Evolutionary conservation across 163 green algal species (phyloP).

Genomic region (Chlorella variabilis): DNA sequence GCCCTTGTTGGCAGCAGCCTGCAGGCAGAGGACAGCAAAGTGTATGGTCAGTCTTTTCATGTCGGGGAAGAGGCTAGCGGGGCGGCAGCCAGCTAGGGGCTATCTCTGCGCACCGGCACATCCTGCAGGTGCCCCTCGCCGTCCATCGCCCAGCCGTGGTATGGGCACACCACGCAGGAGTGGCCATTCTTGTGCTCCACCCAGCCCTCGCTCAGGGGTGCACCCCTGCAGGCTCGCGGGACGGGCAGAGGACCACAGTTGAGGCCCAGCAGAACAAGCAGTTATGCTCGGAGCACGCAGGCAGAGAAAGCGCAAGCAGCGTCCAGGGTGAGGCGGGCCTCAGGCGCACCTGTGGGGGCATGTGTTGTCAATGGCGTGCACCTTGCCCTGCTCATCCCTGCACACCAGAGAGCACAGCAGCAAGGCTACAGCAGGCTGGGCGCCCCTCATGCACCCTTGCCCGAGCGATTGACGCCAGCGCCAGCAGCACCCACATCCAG

Average conservation of each 20-base stretch:
- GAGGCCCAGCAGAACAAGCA: too few species aligned
- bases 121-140: conserved; percentile 61
- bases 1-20: conserved; percentile 56
- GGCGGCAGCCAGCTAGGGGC: too few species aligned
- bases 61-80: too few species aligned
- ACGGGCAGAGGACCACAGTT: too few species aligned
- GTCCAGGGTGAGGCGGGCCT: too few species aligned
- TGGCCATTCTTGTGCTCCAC: conserved; percentile 54
- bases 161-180: conserved; percentile 83
- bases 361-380: conserved; percentile 71
- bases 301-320: background rate
- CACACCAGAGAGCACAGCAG: background rate
- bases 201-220: conserved; percentile 68
- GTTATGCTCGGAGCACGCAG: too few species aligned
- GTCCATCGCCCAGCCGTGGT: conserved; percentile 89
- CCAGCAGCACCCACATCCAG: too few species aligned
- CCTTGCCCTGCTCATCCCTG: conserved; percentile 49
- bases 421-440: too few species aligned
- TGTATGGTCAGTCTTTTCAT: too few species aligned
- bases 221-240: conserved; percentile 50
- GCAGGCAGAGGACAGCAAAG: conserved; percentile 1
- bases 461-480: too few species aligned
- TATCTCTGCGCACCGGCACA: conserved; percentile 51
- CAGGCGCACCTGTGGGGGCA: conserved; percentile 70
- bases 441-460: too few species aligned